Evolutionary conservation across 2,329 filamentous ascomycete species (phyloP), one percentile per base, ranked within the genome.

Genomic region (Hypoxylon sp.): DNA sequence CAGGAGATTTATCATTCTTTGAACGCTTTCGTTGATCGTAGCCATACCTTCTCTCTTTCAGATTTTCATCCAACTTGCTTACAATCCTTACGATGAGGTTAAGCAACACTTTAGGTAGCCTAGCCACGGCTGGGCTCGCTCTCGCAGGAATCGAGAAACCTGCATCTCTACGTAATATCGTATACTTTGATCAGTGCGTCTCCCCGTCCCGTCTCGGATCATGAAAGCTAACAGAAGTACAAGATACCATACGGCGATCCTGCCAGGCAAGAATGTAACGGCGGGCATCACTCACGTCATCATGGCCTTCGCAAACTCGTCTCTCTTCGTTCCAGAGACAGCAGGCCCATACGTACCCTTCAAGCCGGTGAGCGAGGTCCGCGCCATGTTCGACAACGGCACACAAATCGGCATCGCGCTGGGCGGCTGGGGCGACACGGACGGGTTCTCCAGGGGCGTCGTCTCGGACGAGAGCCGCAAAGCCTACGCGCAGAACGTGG

Each of bases 341-440:
- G 51, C 59, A 14, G 66, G 66, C 22, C 11, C 20, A 2, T 73
- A 60, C 49, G 22, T 85, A 0, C 77, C 90, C 5, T 90, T 89
- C 72, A 86, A 84, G 2, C 82, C 82, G 1, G 82, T 90, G 1
- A 76, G 77, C 2, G 76, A 82, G 11, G 82, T 84, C 17, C 85
- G 88, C 10, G 66, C 75, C 14, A 79, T 83, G 61, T 88, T 90
- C 66, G 78, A 78, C 11, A 64, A 78, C 0, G 82, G 81, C 22
- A 89, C 90, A 27, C 89, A 91, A 69, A 78, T 93, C n/a, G 85
- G 91, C 82, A 84, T 93, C 30, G 91, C 91, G 20, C 88, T 94
- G 68, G 91, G 91, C 14, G 92, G 91, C 49, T 94, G 91, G 91
- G 90, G 90, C 0, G 90, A 94, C 68, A 89, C 86, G 0, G 76